Conservation (phyloP, 108 stramenopile species). For the Skeletonema costatum region DNA sequence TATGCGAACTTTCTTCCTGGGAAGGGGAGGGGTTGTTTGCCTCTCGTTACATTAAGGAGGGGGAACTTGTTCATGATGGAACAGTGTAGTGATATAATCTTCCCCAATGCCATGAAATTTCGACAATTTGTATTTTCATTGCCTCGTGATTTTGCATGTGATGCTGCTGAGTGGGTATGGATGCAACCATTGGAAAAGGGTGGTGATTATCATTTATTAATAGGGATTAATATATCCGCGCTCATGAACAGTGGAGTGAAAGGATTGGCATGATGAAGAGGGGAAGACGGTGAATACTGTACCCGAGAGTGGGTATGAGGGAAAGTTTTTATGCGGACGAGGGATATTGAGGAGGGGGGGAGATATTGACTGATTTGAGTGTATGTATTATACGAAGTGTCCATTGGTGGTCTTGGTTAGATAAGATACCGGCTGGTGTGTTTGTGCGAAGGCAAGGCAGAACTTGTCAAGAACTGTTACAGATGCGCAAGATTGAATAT, state of each 20-base stretch:
- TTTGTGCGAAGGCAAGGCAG: background rate
- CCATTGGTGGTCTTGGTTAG: background rate
- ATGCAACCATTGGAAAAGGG: constrained; percentile 6
- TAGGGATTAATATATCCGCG: background rate
- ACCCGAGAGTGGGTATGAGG: background rate
- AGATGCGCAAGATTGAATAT: no score
- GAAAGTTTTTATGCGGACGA: constrained; percentile 51
- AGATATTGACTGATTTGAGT: constrained; percentile 71
- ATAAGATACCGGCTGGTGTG: background rate
- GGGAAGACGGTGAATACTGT: background rate
- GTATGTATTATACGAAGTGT: background rate
- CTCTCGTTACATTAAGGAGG: background rate
- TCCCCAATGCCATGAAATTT: background rate
- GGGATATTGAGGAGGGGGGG: constrained; percentile 61
- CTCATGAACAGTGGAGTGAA: background rate
- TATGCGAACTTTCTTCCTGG: background rate
- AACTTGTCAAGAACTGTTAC: no score
- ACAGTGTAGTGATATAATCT: background rate
- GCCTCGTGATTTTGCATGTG: constrained; percentile 25
- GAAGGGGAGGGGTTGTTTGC: constrained; percentile 20
- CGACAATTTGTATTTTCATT: constrained; percentile 16
- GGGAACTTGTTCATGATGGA: constrained; percentile 11
- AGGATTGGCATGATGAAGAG: background rate
- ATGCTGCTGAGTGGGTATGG: constrained; percentile 35
- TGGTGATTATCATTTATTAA: background rate